phyloP scores from a whole-genome alignment of 768 basidiomycete species.

The Serendipita vermifera region DNA sequence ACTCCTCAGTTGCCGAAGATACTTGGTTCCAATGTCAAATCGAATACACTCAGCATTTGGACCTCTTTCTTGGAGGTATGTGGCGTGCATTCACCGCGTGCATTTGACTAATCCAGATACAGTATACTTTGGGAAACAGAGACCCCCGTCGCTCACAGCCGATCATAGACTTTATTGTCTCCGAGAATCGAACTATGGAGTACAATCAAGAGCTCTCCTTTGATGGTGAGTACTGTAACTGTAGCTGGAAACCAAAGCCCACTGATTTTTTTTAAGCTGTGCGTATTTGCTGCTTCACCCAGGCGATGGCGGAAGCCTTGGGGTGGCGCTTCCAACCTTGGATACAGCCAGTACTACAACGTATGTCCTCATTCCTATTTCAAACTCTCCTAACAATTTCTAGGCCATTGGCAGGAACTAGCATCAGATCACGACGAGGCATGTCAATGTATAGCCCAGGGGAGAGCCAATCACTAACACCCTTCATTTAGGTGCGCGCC shows the following conservation, averaged over 20 bases:
- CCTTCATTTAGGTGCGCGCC: conserved; percentile 42
- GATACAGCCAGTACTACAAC: conserved; percentile 51
- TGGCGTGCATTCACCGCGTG: neutral
- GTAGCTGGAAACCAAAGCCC: conserved; percentile 5
- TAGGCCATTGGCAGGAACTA: conserved; percentile 51
- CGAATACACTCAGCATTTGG: conserved; percentile 70
- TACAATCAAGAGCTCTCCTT: conserved; percentile 75
- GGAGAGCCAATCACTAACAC: neutral
- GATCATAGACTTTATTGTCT: conserved; percentile 58
- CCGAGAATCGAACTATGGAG: conserved; percentile 52
- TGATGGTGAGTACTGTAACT: conserved; percentile 31
- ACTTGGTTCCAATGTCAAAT: conserved; percentile 58
- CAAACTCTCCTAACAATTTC: neutral
- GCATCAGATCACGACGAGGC: conserved; percentile 71
- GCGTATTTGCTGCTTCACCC: conserved; percentile 53
- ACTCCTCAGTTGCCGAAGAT: conserved; percentile 50
- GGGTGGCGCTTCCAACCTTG: conserved; percentile 73
- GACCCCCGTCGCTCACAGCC: conserved; percentile 74
- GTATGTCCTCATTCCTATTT: conserved; percentile 15
- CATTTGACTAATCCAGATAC: conserved; percentile 5
- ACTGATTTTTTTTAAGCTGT: conserved; percentile 33
- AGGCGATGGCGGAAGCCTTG: conserved; percentile 58
- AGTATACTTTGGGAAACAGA: conserved; percentile 66
- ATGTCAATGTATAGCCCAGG: no score
- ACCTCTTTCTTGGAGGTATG: conserved; percentile 62